Percentiles rank a stretch among this genome's conserved stretches.
Evolutionary conservation across 768 basidiomycete species (phyloP).

Genomic region (Boletellus emodensis): DNA sequence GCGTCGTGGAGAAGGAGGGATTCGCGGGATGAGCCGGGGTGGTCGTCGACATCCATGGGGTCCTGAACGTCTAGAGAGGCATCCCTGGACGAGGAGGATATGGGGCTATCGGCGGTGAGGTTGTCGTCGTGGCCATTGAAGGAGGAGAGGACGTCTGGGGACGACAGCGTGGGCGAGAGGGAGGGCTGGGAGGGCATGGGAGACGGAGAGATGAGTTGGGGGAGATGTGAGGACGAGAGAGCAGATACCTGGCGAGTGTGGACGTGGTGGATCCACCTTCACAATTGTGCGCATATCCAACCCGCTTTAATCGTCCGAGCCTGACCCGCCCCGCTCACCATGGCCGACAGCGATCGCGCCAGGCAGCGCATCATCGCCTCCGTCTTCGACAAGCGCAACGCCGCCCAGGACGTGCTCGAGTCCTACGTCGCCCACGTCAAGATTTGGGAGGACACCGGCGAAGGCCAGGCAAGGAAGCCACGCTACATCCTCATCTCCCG

Average conservation of each 20-base stretch:
- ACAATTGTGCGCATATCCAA: neutral
- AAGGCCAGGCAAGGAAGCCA: constrained; percentile 73
- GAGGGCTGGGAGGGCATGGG: constrained; percentile 16
- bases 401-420: constrained; percentile 63
- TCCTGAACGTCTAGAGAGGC: constrained; percentile 26
- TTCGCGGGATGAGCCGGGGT: constrained; percentile 24
- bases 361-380: constrained; percentile 75
- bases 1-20: constrained; percentile 23
- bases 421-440: constrained; percentile 85
- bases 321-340: constrained; percentile 9
- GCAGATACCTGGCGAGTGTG: constrained; percentile 10
- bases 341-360: constrained; percentile 47
- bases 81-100: constrained; percentile 33
- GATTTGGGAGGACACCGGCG: constrained; percentile 86
- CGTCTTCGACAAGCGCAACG: constrained; percentile 73
- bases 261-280: constrained; percentile 6
- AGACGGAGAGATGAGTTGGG: neutral
- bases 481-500: constrained; percentile 89
- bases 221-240: constrained; percentile 1
- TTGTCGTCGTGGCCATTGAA: constrained; percentile 30
- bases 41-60: constrained; percentile 26
- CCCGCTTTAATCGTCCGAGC: constrained; percentile 7
- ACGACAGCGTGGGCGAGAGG: constrained; percentile 30
- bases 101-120: constrained; percentile 27
- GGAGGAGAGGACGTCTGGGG: constrained; percentile 28